phyloP scores from a whole-genome alignment of 768 basidiomycete species.

The Porphyrellus cyaneotinctus region DNA sequence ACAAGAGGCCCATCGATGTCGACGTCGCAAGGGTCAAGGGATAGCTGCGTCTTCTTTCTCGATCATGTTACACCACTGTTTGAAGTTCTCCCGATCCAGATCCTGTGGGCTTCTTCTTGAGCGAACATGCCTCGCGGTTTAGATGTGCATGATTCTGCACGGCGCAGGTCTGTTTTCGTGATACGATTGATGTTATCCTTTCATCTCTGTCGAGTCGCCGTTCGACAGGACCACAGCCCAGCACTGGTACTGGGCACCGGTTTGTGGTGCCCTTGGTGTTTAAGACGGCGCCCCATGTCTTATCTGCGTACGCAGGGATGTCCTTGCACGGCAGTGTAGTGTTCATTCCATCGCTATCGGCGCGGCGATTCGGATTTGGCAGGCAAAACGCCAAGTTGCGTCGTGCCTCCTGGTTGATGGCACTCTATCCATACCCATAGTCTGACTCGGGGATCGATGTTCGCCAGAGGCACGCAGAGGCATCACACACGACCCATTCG shows the following conservation, averaged over 20 bases:
- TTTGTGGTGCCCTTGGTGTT: neutral
- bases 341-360: neutral
- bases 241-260: too few species aligned
- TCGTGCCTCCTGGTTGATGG: neutral
- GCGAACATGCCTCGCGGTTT: neutral
- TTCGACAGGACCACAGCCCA: neutral
- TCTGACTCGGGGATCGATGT: too few species aligned
- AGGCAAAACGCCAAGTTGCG: neutral
- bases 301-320: neutral
- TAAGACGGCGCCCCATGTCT: conserved; percentile 1
- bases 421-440: too few species aligned
- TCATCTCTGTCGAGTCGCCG: neutral
- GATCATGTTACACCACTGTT: neutral
- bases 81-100: conserved; percentile 6
- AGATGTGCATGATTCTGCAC: conserved; percentile 1
- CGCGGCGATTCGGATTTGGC: neutral
- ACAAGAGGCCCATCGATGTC: conserved; percentile 1
- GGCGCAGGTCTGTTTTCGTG: neutral
- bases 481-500: neutral
- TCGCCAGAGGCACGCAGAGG: too few species aligned
- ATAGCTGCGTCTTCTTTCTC: neutral
- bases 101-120: neutral
- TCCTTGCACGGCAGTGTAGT: neutral
- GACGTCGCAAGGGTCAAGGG: conserved; percentile 11
- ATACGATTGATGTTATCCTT: neutral